These are phyloP conservation scores for Ilex paraguariensis DNA, from an alignment of 305 asterid genomes.

Conservation along the genomic window DNA sequence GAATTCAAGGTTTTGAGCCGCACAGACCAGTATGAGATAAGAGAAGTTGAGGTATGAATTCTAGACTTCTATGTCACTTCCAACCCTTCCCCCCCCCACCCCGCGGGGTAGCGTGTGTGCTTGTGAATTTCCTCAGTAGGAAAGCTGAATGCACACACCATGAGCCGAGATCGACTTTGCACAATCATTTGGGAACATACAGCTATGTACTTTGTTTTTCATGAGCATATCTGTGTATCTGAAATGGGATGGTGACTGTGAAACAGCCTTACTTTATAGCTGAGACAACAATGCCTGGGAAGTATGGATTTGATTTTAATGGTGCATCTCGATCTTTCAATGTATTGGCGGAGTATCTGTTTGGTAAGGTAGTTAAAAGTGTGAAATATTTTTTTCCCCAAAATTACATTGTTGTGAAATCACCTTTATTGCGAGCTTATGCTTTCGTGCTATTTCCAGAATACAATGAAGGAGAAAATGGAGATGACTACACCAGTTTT, in stretches of 20 bases:
- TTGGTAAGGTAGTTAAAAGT: conserved; percentile 76
- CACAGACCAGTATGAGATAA: conserved; percentile 58
- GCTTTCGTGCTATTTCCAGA: conserved; percentile 32
- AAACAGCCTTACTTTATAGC: conserved; percentile 68
- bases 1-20: conserved; percentile 65
- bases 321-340: conserved; percentile 84
- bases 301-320: conserved; percentile 63
- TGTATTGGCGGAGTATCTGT: conserved; percentile 75
- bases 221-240: neutral
- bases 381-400: neutral
- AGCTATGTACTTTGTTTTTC: neutral
- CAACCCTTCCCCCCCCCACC: no score
- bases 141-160: no score
- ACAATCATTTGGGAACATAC: no score
- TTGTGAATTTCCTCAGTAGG: no score
- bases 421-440: neutral
- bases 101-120: no score
- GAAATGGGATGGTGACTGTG: conserved; percentile 9
- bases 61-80: no score
- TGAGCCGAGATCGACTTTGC: no score
- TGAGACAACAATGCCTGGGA: conserved; percentile 89
- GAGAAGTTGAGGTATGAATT: conserved; percentile 68
- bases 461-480: conserved; percentile 59
- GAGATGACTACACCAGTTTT: conserved; percentile 91
- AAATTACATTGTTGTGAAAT: neutral